A percentile compares a stretch with the other conserved stretches of the same genome.
These are phyloP conservation scores for Trichoderma polysporum DNA, from an alignment of 2,329 filamentous ascomycete species.

Conservation along the genomic window DNA sequence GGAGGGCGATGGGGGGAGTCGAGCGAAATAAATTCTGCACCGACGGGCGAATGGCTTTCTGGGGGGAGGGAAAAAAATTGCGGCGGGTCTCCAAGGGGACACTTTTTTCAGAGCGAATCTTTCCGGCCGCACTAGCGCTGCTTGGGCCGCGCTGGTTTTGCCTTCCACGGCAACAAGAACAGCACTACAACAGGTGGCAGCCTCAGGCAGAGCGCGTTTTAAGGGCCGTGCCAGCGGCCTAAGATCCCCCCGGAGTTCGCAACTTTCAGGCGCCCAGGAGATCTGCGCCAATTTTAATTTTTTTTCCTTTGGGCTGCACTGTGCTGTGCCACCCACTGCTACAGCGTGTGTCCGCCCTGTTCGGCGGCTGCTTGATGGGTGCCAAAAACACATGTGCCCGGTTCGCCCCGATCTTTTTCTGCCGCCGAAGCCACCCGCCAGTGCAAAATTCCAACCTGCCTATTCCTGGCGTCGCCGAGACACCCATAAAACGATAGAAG, in stretches of 20 bases:
- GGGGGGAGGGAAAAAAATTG: constrained; percentile 51
- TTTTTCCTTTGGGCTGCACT: constrained; percentile 11
- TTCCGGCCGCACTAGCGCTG: constrained; percentile 41
- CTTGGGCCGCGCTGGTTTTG: constrained; percentile 17
- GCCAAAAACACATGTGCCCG: constrained; percentile 22
- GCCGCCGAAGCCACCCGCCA: constrained; percentile 28
- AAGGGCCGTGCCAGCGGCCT: constrained; percentile 4
- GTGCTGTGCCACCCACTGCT: constrained; percentile 10
- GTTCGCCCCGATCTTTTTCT: constrained; percentile 38
- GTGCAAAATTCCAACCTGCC: constrained; percentile 12
- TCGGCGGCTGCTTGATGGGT: background rate
- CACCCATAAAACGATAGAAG: background rate
- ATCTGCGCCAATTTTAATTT: background rate
- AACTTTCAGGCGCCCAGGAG: constrained; percentile 12
- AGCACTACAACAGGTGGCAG: constrained; percentile 27
- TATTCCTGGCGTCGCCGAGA: constrained; percentile 20
- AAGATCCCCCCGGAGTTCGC: background rate
- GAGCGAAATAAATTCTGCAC: constrained; percentile 48
- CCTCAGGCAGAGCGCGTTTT: constrained; percentile 34
- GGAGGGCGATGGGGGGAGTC: constrained; percentile 42
- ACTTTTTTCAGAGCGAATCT: constrained; percentile 41
- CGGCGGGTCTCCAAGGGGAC: constrained; percentile 45
- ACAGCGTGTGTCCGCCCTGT: background rate
- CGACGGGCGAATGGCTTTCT: constrained; percentile 46
- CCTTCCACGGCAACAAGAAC: constrained; percentile 35